A percentile compares a stretch with the other conserved stretches of the same genome.
These are phyloP conservation scores for Catharanthus roseus DNA, from an alignment of 257 asterid genomes.

Conservation along the genomic window DNA sequence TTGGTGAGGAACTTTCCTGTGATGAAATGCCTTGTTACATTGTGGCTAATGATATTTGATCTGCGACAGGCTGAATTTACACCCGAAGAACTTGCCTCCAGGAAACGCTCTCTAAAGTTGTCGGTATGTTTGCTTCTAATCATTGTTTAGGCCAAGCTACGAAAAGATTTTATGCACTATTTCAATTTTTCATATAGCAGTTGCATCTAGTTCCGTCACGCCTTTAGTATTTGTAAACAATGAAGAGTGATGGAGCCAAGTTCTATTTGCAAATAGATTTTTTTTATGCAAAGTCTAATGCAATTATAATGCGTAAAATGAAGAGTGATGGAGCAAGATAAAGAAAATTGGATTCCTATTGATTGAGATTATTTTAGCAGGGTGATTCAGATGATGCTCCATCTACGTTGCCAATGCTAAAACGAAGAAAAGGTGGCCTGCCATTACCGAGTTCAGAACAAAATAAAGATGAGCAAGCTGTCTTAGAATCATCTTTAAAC, in stretches of 20 bases:
- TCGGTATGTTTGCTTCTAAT: conserved; percentile 25
- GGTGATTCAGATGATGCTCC: conserved; percentile 32
- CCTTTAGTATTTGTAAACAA: no score
- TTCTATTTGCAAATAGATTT: background rate
- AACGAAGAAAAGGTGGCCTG: conserved; percentile 47
- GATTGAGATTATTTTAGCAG: conserved; percentile 29
- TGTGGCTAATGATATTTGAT: background rate
- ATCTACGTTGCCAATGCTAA: conserved; percentile 34
- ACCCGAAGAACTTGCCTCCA: conserved; percentile 74
- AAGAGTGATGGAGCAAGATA: background rate
- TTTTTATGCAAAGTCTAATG: background rate
- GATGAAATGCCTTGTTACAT: background rate
- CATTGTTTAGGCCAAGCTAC: background rate
- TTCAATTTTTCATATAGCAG: background rate
- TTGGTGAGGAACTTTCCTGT: background rate
- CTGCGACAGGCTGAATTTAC: conserved; percentile 68
- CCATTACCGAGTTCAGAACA: conserved; percentile 31
- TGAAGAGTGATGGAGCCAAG: background rate
- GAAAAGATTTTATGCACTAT: background rate
- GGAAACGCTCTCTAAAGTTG: conserved; percentile 52
- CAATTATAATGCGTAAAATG: background rate
- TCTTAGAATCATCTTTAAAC: conserved; percentile 62
- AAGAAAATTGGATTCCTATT: background rate
- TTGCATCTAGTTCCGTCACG: no score
- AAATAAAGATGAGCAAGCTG: conserved; percentile 46